Evolutionary conservation across 2,329 filamentous ascomycete species (phyloP), one percentile per base, ranked within the genome.

Genomic region (Mollisiaceae sp.): DNA sequence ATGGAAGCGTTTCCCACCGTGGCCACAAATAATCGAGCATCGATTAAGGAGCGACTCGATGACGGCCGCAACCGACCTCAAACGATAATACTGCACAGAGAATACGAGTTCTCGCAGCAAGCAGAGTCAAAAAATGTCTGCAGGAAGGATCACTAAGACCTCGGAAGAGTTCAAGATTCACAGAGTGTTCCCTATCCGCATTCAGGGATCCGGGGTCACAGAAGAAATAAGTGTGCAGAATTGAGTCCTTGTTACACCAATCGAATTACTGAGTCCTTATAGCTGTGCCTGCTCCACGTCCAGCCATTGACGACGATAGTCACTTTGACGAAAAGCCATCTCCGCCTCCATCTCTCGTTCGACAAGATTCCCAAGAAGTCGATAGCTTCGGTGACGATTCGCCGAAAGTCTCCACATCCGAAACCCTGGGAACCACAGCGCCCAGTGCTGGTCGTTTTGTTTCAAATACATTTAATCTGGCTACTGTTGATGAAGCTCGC

Each of bases 401-500:
- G 12, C 58, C 65, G 24, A 60, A 41, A 20, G 58, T 66, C 20
- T 24, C 50, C 1, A 63, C 50, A 41, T 59, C 57, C 1, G 52
- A 64, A 22, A 24, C 39, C 2, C 15, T 61, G 20, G 56, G 38
- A 43, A 59, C 58, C 20, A 57, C 43, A 18, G 14, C 47, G n/a
- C 36, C 43, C 8, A 45, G 45, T 27, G 61, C 56, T n/a, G 65
- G 58, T 15, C 41, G 61, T 18, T 64, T 66, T 41, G 52, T 64
- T 27, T 66, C 61, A 27, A 66, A 64, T 38, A 66, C 60, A 8
- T 61, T 61, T 24, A 64, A 60, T 38, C 63, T 57, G 20, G 60
- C 54, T 6, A 43, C 61, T 22, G 47, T 18, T 22, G 61, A 57
- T 6, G 38, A 50, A 20, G 39, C 22, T 9, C 24, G 61, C 8